Conservation (phyloP, 1,139 yeast genomes). For the Protomyces inundatus region DNA sequence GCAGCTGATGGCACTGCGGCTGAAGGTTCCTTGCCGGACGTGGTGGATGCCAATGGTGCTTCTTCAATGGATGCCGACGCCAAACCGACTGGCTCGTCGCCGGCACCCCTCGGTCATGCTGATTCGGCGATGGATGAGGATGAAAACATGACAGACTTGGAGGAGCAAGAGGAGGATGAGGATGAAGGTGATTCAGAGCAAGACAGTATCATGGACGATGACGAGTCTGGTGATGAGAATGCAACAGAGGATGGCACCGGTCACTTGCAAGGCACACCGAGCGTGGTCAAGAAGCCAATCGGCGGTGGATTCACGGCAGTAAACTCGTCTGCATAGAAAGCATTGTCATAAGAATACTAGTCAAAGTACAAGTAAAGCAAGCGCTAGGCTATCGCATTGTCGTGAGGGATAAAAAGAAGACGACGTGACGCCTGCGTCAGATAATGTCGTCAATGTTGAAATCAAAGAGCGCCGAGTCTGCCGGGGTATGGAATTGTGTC, state of each 20-base stretch:
- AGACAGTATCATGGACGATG: not conserved
- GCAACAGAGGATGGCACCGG: not conserved
- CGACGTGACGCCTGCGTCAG: not conserved
- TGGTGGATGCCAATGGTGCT: not conserved
- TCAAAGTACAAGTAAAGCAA: not conserved
- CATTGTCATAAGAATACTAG: not conserved
- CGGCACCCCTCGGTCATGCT: not conserved
- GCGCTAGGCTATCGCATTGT: too few species aligned
- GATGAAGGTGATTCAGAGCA: not conserved
- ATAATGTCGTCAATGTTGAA: not conserved
- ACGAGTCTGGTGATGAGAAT: not conserved
- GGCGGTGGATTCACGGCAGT: slow-evolving; percentile 3
- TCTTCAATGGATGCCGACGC: not conserved
- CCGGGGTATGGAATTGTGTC: not conserved
- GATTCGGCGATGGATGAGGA: not conserved
- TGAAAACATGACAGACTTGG: not conserved
- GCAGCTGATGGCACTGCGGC: not conserved
- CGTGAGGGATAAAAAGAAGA: not conserved
- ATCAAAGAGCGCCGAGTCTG: not conserved
- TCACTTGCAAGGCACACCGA: not conserved
- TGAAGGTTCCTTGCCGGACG: not conserved
- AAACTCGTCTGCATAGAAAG: not conserved
- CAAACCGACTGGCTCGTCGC: not conserved
- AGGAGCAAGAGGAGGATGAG: not conserved
- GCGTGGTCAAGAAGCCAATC: not conserved